phyloP scores from a whole-genome alignment of 148 eudicot genomes.

The Rhododendron kiyosumense region DNA sequence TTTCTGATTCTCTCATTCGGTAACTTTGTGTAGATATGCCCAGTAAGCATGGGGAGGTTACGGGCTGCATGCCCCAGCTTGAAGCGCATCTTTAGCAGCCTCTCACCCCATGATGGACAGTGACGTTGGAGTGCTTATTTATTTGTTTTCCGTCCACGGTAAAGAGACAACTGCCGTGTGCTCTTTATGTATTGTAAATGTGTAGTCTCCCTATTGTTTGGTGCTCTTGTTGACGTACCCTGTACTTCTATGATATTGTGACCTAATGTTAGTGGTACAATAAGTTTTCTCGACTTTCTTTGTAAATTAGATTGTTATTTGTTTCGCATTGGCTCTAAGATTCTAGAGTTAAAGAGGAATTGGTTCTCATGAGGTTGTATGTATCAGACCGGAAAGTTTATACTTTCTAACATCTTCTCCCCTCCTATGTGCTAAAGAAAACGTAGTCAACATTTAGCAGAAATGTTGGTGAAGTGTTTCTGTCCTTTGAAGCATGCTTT shows the following conservation, averaged over 20 bases:
- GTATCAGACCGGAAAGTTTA: neutral
- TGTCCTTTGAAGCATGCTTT: neutral
- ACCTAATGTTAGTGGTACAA: neutral
- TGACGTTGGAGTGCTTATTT: neutral
- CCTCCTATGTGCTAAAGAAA: neutral
- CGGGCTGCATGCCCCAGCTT: constrained; percentile 63
- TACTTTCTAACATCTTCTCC: neutral
- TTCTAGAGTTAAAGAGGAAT: neutral
- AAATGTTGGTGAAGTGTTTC: neutral
- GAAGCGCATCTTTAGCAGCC: constrained; percentile 81
- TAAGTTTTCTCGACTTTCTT: neutral
- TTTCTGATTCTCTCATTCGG: neutral
- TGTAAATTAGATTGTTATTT: neutral
- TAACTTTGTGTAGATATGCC: constrained; percentile 39
- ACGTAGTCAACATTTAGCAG: neutral
- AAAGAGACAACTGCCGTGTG: neutral
- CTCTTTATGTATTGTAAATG: constrained; percentile 1
- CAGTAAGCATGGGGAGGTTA: constrained; percentile 44
- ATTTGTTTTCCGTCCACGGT: neutral
- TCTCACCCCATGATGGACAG: constrained; percentile 33
- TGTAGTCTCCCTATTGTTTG: neutral
- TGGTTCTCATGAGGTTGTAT: neutral
- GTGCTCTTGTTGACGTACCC: neutral
- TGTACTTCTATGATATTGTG: neutral
- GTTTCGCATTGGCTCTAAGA: neutral